Evolutionary conservation across 2,329 filamentous ascomycete genomes (phyloP), one percentile per base, ranked within the genome.

Genomic region (Aureobasidium sp.): DNA sequence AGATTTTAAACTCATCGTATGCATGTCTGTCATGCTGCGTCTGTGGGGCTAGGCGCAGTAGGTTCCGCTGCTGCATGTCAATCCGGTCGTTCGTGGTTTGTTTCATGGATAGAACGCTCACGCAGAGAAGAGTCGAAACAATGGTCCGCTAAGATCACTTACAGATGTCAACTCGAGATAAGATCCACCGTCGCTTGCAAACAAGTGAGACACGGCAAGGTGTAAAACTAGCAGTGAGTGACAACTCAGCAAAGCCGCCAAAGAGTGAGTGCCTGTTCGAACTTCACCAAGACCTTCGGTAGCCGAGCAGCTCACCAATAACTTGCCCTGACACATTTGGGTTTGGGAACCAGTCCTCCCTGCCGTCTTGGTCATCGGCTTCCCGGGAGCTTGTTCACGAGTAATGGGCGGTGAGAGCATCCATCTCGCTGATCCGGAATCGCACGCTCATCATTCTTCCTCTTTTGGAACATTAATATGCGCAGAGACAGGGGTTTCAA

Each of bases 1-100:
- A 35, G 5, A n/a, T 60, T 49, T 60, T 60, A 50, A 60, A 60
- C 44, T 60, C 45, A 50, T 60, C 57, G 44, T 60, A 50, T 60
- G 57, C 57, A 60, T 60, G 45, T 50, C 44, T 50, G 57, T 60
- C 57, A 60, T 60, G 35, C 57, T 60, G 57, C 57, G 37, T 60
- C 45, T 60, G 57, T 60, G 57, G 57, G 57, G 57, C 39, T 60
- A 60, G 45, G 57, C 57, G 54, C 54, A 59, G 54, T 59, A 59
- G 54, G 40, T 59, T 59, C 54, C 54, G 57, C 57, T 60, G 57
- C 57, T 49, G 42, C 56, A 50, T 35, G 40, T 59, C 54, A 59
- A 47, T 59, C 54, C 42, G 42, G 45, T 60, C 57, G 57, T 60
- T 60, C 57, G 45, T 42, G 22, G 57, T 50, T 60, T 60, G 57